Evolutionary conservation across 2,329 filamentous ascomycete genomes (phyloP).

Genomic region (Cercospora zeina): DNA sequence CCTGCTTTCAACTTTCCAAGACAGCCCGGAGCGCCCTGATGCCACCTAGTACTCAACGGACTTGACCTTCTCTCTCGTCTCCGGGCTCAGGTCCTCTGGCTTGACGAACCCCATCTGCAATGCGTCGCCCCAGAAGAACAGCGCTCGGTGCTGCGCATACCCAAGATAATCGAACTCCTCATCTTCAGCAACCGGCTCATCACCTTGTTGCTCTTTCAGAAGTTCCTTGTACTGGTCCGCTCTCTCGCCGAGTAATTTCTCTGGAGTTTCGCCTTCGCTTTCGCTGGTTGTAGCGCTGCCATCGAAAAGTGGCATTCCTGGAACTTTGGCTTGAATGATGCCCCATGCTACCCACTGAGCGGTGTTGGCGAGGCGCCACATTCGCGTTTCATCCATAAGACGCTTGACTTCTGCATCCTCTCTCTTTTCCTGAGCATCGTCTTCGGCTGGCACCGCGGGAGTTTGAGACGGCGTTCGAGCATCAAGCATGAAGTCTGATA

Average conservation of each 20-base stretch:
- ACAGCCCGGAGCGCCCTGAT: not conserved
- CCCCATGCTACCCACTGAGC: constrained; percentile 96
- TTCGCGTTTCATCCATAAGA: constrained; percentile 72
- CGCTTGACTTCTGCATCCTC: constrained; percentile 67
- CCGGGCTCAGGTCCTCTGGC: constrained; percentile 71
- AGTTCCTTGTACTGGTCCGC: constrained; percentile 34
- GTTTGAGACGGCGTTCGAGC: constrained; percentile 49
- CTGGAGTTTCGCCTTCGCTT: constrained; percentile 32
- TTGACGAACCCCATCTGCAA: constrained; percentile 73
- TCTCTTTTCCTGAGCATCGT: constrained; percentile 56
- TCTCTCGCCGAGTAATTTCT: constrained; percentile 38
- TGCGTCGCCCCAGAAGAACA: constrained; percentile 95
- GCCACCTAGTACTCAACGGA: constrained; percentile 61
- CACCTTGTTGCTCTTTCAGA: constrained; percentile 35
- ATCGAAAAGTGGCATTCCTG: constrained; percentile 62
- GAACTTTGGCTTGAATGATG: constrained; percentile 87
- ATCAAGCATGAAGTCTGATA: constrained; percentile 77
- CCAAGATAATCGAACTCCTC: constrained; percentile 90
- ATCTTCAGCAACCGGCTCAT: constrained; percentile 57
- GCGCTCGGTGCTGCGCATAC: constrained; percentile 84
- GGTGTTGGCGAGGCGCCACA: constrained; percentile 87
- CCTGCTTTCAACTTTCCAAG: not conserved
- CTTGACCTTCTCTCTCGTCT: constrained; percentile 66
- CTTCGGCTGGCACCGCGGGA: constrained; percentile 25
- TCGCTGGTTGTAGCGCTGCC: constrained; percentile 29